Evolutionary conservation across 2,329 filamentous ascomycete species (phyloP), one percentile per base, ranked within the genome.

Genomic region (Xylariaceae sp.): DNA sequence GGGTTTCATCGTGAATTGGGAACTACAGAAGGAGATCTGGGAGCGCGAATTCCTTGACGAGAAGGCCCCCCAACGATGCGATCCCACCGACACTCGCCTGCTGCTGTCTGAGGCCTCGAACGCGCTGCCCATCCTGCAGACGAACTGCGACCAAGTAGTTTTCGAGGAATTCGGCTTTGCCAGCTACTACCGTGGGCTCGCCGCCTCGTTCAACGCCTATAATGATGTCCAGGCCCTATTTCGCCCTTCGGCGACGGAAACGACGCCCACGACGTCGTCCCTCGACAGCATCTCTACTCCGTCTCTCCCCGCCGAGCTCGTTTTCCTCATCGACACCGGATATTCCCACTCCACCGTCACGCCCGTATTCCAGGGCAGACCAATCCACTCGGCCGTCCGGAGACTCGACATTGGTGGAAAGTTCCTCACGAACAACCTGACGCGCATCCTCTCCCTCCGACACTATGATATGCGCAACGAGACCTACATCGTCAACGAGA

Each of bases 391-490:
- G 0, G 91, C 88, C 0, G 83, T 95, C 51, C 85, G 92, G 18
- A 81, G 94, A 37, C 83, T 99, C 44, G 91, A 96, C 51, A 80
- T 97, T 6, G 94, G 94, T 41, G 94, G 94, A 53, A 97, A 96
- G 71, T 81, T 95, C 48, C 75, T 99, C 57, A 96, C 92, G 19
- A 97, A 97, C 69, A 88, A 95, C 68, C 78, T 99, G 32, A 92
- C 94, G 45, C 88, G 94, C 53, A 79, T 95, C 15, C 84, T 97
- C 16, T 96, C 92, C 1, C 79, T 95, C 13, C 86, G 94, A 6
- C 91, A 96, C 66, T 96, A 95, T 71, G 92, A 96, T 68, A 92
- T 99, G 84, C 85, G 94, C 58, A 92, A 95, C 69, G 94, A 99
- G 64, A 87, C 88, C 0, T 86, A 95, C 69, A 86, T 97, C 47